Evolutionary conservation across 2,329 filamentous ascomycete species (phyloP).

Genomic region (Fusarium illudens): DNA sequence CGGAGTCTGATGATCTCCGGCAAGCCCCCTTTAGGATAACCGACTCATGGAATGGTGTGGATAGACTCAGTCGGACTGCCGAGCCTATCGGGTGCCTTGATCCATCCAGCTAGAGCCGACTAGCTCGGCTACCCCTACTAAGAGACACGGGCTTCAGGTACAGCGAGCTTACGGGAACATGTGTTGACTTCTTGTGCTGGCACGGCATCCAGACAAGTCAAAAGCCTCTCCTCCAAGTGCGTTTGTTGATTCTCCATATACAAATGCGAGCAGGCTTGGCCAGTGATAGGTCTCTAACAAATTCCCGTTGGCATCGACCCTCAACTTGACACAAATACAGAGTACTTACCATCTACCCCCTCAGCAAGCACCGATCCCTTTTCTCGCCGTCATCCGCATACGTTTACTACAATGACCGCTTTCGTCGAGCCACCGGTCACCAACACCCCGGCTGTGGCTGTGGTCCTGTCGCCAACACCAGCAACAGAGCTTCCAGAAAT

Average conservation of each 20-base stretch:
- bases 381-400: too few relatives aligned
- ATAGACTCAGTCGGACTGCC: background rate
- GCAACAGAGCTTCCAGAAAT: constrained; percentile 35
- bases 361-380: background rate
- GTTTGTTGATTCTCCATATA: background rate
- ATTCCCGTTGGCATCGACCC: too few relatives aligned
- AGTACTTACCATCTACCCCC: too few relatives aligned
- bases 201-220: too few relatives aligned
- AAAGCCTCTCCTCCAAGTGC: too few relatives aligned
- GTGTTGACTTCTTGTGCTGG: too few relatives aligned
- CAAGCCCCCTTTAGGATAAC: background rate
- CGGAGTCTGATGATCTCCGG: background rate
- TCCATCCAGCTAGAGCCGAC: too few relatives aligned
- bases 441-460: background rate
- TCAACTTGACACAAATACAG: too few relatives aligned
- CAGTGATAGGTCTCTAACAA: too few relatives aligned
- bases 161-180: too few relatives aligned
- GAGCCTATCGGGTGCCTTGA: background rate
- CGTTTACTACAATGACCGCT: constrained; percentile 22
- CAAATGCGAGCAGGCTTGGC: background rate
- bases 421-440: constrained; percentile 25
- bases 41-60: background rate
- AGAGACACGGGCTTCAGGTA: too few relatives aligned
- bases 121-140: too few relatives aligned
- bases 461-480: constrained; percentile 7